Conservation (phyloP, 495 filamentous ascomycete genomes). For the Xylaria curta region DNA sequence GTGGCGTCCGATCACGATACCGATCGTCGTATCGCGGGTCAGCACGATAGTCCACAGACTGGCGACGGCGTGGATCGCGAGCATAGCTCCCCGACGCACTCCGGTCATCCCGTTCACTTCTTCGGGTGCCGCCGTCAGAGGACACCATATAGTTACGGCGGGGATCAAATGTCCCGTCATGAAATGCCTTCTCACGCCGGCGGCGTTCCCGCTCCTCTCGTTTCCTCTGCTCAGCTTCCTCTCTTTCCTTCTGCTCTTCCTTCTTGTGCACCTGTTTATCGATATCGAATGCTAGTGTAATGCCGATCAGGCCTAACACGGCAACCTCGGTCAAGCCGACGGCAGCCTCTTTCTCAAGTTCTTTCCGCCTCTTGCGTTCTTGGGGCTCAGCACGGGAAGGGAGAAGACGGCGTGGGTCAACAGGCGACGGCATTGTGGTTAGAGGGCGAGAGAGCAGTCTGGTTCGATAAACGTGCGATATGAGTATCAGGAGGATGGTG, state of each 20-base stretch:
- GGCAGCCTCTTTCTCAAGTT: constrained; percentile 35
- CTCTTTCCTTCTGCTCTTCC: constrained; percentile 36
- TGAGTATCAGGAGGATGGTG: background rate
- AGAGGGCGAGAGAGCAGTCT: background rate
- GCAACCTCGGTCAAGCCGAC: constrained; percentile 35
- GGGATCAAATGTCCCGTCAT: constrained; percentile 2
- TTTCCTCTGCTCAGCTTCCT: constrained; percentile 20
- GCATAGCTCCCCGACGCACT: background rate
- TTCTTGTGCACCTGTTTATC: constrained; percentile 38
- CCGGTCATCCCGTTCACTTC: background rate
- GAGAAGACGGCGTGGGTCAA: constrained; percentile 29
- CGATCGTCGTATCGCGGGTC: constrained; percentile 29
- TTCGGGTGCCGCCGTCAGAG: background rate
- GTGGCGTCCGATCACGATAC: constrained; percentile 24
- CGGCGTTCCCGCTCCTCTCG: constrained; percentile 23
- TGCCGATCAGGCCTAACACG: constrained; percentile 35
- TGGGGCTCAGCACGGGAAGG: constrained; percentile 43
- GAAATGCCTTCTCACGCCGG: constrained; percentile 9
- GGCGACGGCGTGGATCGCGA: constrained; percentile 19
- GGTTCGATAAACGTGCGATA: background rate
- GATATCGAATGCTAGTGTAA: constrained; percentile 39
- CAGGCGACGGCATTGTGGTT: constrained; percentile 14
- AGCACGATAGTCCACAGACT: constrained; percentile 25
- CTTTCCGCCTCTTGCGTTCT: constrained; percentile 38
- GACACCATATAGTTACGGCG: constrained; percentile 1